Evolutionary conservation across 495 filamentous ascomycete genomes (phyloP), one percentile per base, ranked within the genome.

Genomic region (Elaphomyces granulatus): DNA sequence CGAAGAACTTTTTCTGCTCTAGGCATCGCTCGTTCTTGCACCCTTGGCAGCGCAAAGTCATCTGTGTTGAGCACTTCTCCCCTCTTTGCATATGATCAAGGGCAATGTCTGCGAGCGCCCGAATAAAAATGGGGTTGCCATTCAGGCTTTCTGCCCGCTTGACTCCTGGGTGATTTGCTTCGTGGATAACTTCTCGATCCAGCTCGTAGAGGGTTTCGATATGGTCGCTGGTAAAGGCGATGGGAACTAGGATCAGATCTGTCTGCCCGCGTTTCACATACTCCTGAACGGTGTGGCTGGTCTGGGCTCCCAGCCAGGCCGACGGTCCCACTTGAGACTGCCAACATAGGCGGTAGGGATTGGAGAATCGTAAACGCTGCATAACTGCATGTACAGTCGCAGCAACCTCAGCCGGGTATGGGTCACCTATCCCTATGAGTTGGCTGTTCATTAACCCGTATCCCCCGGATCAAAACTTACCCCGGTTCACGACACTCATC

Each of bases 311-410:
- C 3, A 96, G 74, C 92, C 92, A 99, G 14, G 92, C 81, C 21
- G 75, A 80, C 2, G 92, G 92, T 12, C 92, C 92, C 37, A 99
- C 92, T 55, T 99, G 92, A 16, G 87, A 94, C 60, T 99, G 92
- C 90, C 90, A 99, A 52, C 86, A 87, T 20, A 99, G 67, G 15
- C 92, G 77, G 59, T 92, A 96, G 2, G 83, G 82, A 63, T 99
- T 90, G 46, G 71, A 73, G 56, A 86, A 81, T 7, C 77, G 77
- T 8, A 99, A 72, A 17, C 82, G 71, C 50, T 90, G 75, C 85
- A 94, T 94, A 4, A 99, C 92, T 2, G 92, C 88, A 50, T 94
- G 78, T 4, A 95, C 90, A 4, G 92, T 96, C n/a, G 92, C 92
- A 2, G 79, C 90, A 3, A 99, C 92, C 58, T 99, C 92, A 19